Conservation (phyloP, 2,329 filamentous ascomycete species). For the Talaromyces sp. region DNA sequence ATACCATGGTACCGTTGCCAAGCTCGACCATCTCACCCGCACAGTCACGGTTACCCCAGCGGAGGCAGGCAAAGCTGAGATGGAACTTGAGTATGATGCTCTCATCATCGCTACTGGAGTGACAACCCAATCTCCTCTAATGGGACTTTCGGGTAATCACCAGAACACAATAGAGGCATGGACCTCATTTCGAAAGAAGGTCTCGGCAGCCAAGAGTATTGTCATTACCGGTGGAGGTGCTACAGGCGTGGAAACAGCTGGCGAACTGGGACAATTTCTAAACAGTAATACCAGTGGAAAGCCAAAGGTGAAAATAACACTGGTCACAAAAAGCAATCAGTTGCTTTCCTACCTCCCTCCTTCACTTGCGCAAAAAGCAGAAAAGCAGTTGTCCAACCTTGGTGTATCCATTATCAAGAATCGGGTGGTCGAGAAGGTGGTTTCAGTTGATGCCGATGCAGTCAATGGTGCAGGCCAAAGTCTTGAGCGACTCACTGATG, state of each 20-base stretch:
- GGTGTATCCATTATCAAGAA: conserved; percentile 50
- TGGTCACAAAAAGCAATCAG: conserved; percentile 40
- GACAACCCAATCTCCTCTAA: conserved; percentile 45
- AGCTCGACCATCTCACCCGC: not conserved
- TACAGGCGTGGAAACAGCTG: conserved; percentile 47
- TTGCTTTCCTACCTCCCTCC: conserved; percentile 44
- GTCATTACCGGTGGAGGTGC: conserved; percentile 32
- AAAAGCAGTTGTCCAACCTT: conserved; percentile 42
- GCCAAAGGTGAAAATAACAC: conserved; percentile 42
- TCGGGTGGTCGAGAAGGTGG: conserved; percentile 35
- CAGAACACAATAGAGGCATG: conserved; percentile 35
- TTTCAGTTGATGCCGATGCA: conserved; percentile 30
- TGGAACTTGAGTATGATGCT: conserved; percentile 40
- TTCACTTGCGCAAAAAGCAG: conserved; percentile 41
- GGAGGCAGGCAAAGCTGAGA: conserved; percentile 11
- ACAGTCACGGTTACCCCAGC: conserved; percentile 30
- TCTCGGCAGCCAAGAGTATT: conserved; percentile 43
- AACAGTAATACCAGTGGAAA: conserved; percentile 38
- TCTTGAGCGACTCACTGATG: conserved; percentile 21
- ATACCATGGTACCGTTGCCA: conserved; percentile 41
- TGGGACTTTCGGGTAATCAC: conserved; percentile 40
- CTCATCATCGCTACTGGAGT: conserved; percentile 51
- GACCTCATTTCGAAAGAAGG: conserved; percentile 38
- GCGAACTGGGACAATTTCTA: conserved; percentile 51
- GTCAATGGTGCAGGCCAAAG: conserved; percentile 14